Conservation (phyloP, 257 asterid genomes). For the Salvia rosmarinus region DNA sequence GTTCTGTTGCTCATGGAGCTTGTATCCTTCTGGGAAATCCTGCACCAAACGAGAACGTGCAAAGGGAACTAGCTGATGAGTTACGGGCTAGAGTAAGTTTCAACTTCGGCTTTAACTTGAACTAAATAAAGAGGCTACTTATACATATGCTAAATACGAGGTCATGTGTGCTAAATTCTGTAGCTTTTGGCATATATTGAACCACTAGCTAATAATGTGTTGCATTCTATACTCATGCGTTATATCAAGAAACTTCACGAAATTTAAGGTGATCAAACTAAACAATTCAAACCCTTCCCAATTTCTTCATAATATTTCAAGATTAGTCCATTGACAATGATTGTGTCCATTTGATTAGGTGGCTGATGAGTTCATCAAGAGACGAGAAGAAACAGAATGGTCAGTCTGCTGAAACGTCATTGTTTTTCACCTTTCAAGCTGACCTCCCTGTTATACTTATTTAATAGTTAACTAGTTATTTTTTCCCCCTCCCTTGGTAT, state of each 20-base stretch:
- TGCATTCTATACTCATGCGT: not conserved
- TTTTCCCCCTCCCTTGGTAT: not conserved
- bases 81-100: conserved; percentile 75
- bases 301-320: conserved; percentile 15
- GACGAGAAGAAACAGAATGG: conserved; percentile 95
- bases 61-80: conserved; percentile 84
- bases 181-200: not conserved
- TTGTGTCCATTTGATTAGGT: conserved; percentile 54
- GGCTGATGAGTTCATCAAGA: conserved; percentile 80
- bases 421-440: conserved; percentile 3
- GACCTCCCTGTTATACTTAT: not conserved
- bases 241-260: conserved; percentile 4
- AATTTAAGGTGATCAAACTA: not conserved
- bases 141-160: not conserved
- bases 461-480: not conserved
- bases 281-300: not conserved
- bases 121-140: not conserved
- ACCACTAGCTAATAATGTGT: conserved; percentile 1
- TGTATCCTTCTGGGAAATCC: conserved; percentile 77
- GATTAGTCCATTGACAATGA: conserved; percentile 34
- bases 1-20: conserved; percentile 95
- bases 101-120: not conserved
- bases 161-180: not conserved
- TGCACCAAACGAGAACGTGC: conserved; percentile 69
- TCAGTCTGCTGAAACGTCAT: conserved; percentile 36